Conservation (phyloP, 2,329 filamentous ascomycete genomes). For the Exophiala sp. region DNA sequence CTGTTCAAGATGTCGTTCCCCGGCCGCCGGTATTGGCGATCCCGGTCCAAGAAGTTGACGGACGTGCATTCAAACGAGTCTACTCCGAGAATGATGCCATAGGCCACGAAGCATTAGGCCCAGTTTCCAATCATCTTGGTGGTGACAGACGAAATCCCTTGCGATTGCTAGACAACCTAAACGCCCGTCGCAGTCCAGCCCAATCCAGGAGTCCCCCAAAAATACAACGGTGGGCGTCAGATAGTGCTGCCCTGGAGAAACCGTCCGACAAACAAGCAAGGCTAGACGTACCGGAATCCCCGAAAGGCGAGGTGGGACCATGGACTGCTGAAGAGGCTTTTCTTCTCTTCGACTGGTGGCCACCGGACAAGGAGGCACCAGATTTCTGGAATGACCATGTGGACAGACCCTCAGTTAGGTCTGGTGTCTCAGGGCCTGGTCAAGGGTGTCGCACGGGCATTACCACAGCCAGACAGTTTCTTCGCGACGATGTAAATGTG, state of each 20-base stretch:
- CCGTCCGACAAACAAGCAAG: neutral
- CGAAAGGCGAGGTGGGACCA: constrained; percentile 17
- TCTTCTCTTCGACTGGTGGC: constrained; percentile 29
- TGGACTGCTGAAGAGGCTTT: constrained; percentile 30
- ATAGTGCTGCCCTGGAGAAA: constrained; percentile 8
- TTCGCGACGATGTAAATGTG: constrained; percentile 21
- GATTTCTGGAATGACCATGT: constrained; percentile 11
- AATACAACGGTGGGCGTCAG: constrained; percentile 16
- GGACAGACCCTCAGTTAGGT: neutral
- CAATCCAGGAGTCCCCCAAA: constrained; percentile 12
- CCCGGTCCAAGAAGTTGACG: neutral
- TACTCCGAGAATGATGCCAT: constrained; percentile 23
- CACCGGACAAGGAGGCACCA: constrained; percentile 20
- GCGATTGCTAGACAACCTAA: constrained; percentile 5
- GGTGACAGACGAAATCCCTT: constrained; percentile 6
- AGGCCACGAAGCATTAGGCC: constrained; percentile 1
- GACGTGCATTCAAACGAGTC: constrained; percentile 18
- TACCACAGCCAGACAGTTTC: constrained; percentile 20
- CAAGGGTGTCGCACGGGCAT: constrained; percentile 8
- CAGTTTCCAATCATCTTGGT: neutral
- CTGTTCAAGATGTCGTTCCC: neutral
- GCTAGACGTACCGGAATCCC: neutral
- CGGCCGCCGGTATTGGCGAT: neutral
- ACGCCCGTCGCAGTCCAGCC: constrained; percentile 4
- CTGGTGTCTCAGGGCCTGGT: neutral